Evolutionary conservation across 202 grass and related monocot species (phyloP).

Genomic region (Schoenoplectus tabernaemontani): DNA sequence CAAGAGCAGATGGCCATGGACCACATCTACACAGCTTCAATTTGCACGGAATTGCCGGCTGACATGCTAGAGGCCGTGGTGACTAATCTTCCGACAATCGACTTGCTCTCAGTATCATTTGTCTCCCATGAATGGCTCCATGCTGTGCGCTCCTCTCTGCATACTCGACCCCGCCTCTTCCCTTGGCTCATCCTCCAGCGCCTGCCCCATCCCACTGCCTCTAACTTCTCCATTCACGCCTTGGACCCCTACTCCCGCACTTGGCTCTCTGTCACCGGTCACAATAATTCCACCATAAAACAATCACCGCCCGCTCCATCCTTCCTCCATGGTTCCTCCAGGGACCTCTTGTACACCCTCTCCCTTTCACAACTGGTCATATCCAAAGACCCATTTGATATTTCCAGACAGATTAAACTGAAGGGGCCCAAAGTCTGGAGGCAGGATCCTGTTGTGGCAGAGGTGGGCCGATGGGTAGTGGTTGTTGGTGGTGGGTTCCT

Average conservation of each 20-base stretch:
- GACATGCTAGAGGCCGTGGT: slow-evolving; percentile 70
- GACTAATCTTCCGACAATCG: slow-evolving; percentile 37
- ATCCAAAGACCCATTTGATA: slow-evolving; percentile 42
- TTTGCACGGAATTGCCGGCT: slow-evolving; percentile 30
- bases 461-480: slow-evolving; percentile 46
- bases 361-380: slow-evolving; percentile 46
- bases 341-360: slow-evolving; percentile 61
- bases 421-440: slow-evolving; percentile 50
- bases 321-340: slow-evolving; percentile 28
- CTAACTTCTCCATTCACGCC: slow-evolving; percentile 11
- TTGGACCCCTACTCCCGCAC: slow-evolving; percentile 58
- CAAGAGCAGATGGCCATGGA: not conserved
- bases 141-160: slow-evolving; percentile 49
- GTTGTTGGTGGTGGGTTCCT: slow-evolving; percentile 51
- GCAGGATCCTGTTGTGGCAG: slow-evolving; percentile 61
- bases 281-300: slow-evolving; percentile 26
- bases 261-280: slow-evolving; percentile 27
- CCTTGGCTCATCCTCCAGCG: slow-evolving; percentile 68
- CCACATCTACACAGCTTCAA: not conserved
- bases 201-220: slow-evolving; percentile 3
- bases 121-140: slow-evolving; percentile 64
- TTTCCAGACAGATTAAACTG: slow-evolving; percentile 18
- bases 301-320: not conserved
- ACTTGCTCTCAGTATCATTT: slow-evolving; percentile 41
- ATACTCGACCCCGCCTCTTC: slow-evolving; percentile 25